These are phyloP conservation scores for Chloris gayana DNA, from an alignment of 176 grass and related monocot genomes.

Conservation along the genomic window DNA sequence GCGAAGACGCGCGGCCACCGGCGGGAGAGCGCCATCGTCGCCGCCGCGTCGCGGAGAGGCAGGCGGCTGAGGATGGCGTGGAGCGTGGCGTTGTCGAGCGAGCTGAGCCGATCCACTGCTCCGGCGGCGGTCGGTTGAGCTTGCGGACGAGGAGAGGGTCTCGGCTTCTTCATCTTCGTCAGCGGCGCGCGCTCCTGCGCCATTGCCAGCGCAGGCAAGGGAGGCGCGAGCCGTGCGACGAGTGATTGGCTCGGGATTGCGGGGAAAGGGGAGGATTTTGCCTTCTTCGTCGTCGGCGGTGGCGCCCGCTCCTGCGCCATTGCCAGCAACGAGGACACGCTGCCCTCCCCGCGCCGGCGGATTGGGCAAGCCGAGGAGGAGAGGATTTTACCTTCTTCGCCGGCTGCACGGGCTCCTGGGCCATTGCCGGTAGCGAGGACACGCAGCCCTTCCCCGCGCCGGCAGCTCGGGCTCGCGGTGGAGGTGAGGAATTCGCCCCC, in stretches of 20 bases:
- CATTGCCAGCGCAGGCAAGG: too few species aligned
- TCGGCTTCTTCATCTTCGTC: neutral
- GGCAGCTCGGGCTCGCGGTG: too few species aligned
- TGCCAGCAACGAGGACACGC: too few species aligned
- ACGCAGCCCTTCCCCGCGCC: too few species aligned
- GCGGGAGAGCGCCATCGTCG: constrained; percentile 6
- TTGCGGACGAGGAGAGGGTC: neutral
- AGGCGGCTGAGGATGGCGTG: constrained; percentile 29
- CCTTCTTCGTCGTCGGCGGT: too few species aligned
- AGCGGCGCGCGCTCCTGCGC: neutral
- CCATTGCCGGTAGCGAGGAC: neutral
- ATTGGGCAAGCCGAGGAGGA: neutral
- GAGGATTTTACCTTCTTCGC: neutral
- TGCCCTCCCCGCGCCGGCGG: neutral
- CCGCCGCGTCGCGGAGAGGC: constrained; percentile 27
- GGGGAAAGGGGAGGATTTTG: neutral
- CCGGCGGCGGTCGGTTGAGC: too few species aligned
- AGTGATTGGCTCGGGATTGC: too few species aligned
- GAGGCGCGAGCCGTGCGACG: too few species aligned
- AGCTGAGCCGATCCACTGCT: constrained; percentile 24
- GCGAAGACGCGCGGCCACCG: constrained; percentile 33
- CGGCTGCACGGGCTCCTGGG: neutral
- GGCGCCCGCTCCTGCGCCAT: too few species aligned
- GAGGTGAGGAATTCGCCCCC: neutral
- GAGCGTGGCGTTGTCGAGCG: constrained; percentile 22